These are phyloP conservation scores for Sporothrix globosa DNA, from an alignment of 2,329 filamentous ascomycete genomes.

Conservation along the genomic window DNA sequence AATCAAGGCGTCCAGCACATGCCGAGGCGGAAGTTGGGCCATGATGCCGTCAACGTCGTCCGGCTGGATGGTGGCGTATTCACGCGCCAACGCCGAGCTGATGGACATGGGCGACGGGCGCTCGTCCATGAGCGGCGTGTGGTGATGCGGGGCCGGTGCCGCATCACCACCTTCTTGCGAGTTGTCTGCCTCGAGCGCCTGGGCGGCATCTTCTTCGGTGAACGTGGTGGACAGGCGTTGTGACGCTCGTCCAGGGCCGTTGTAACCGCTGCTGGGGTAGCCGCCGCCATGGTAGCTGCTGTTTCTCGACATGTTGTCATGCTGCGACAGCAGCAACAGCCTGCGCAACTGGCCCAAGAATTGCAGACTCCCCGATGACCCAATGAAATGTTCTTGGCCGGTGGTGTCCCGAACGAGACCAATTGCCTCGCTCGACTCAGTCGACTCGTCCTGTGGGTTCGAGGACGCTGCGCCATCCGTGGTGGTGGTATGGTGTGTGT, in stretches of 20 bases:
- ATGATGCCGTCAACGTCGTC: slow-evolving; percentile 42
- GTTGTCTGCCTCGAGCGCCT: slow-evolving; percentile 39
- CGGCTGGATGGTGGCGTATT: slow-evolving; percentile 39
- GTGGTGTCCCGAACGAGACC: slow-evolving; percentile 43
- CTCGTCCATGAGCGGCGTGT: slow-evolving; percentile 22
- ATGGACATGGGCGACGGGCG: slow-evolving; percentile 39
- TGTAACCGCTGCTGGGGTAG: background rate
- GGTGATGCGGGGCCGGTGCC: background rate
- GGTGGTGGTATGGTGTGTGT: background rate
- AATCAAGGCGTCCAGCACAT: slow-evolving; percentile 42
- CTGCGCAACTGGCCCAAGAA: slow-evolving; percentile 45
- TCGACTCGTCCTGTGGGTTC: slow-evolving; percentile 10
- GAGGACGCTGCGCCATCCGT: background rate
- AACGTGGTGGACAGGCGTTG: slow-evolving; percentile 34
- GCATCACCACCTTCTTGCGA: background rate
- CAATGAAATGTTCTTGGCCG: slow-evolving; percentile 46
- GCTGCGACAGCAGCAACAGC: slow-evolving; percentile 38
- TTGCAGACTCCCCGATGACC: slow-evolving; percentile 45
- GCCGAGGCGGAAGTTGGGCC: slow-evolving; percentile 39
- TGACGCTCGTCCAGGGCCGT: background rate
- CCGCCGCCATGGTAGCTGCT: slow-evolving; percentile 14
- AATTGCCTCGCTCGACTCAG: slow-evolving; percentile 25
- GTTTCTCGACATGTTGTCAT: slow-evolving; percentile 11
- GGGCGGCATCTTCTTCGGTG: slow-evolving; percentile 38
- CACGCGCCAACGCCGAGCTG: slow-evolving; percentile 40